These are phyloP conservation scores for Sclerotinia minor DNA, from an alignment of 2,329 filamentous ascomycete species.

Conservation along the genomic window DNA sequence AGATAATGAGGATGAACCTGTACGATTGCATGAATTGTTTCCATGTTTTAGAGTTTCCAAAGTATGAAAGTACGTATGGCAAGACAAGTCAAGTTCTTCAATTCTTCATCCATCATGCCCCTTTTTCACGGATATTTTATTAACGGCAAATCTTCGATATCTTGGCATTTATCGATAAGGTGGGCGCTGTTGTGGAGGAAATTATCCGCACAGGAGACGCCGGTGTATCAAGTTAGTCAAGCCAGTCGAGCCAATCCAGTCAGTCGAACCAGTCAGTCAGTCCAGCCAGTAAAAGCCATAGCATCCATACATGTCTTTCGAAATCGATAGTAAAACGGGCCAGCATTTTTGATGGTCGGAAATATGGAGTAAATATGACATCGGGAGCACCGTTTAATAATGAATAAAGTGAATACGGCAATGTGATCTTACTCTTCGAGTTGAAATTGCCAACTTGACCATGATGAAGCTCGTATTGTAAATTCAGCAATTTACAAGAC, in stretches of 20 bases:
- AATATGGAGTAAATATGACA: background rate
- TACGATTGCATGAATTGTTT: conserved; percentile 1
- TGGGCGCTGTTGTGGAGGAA: conserved; percentile 3
- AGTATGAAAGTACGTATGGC: background rate
- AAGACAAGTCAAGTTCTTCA: background rate
- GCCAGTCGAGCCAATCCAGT: too few species aligned
- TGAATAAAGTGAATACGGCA: background rate
- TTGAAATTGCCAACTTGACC: background rate
- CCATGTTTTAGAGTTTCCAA: background rate
- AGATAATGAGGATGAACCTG: background rate
- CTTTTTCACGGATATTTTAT: conserved; percentile 7
- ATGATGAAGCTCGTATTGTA: conserved; percentile 12
- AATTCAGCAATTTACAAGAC: background rate
- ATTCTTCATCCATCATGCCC: background rate
- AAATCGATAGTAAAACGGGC: background rate
- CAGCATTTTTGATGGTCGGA: background rate
- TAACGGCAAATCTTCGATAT: background rate
- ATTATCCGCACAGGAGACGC: background rate
- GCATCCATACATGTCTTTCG: background rate
- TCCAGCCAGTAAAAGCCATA: background rate
- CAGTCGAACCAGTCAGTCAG: background rate
- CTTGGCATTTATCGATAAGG: conserved; percentile 9
- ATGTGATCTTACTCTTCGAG: background rate
- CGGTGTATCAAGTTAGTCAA: background rate
- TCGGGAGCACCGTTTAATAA: background rate